Evolutionary conservation across 1,284 basidiomycete species (phyloP), one percentile per base, ranked within the genome.

Genomic region (Ganoderma lingzhi): DNA sequence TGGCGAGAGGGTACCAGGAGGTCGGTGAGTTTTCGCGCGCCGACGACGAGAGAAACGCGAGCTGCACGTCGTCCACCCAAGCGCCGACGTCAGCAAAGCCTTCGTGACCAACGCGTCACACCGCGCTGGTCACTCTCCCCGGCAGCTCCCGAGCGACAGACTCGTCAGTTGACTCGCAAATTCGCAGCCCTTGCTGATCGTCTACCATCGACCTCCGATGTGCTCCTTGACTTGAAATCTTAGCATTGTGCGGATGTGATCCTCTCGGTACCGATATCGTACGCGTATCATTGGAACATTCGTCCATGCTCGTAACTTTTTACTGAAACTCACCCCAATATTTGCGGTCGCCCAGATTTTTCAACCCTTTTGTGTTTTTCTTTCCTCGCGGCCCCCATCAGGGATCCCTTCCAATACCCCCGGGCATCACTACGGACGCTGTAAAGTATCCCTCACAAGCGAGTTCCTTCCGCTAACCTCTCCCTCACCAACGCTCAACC

Each of bases 41-140:
- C 37, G 61, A n/a, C 19, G 45, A 53, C 63, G 35, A 62, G 28
- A 65, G 59, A 44, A 37, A 56, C 32, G 63, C 32, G 63, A 56
- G 35, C 48, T 48, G 39, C 37, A 41, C 48, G 55, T 12, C 42
- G 37, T 62, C 41, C 30, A 6, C 5, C 41, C 61, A 62, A 56
- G 63, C 63, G 63, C 67, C 68, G 51, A 65, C 63, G 67, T 65
- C 68, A 65, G 68, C 68, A 69, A 65, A 55, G 61, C 51, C 17
- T 48, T 15, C 32, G 65, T 67, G 65, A 67, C 65, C 17, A 28
- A 10, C 19, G 30, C 19, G 65, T 67, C 61, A 67, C 65, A 65
- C 56, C 56, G 53, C 30, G 53, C 17, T 10, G 2, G 65, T 63
- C 61, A 66, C 65, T 23, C 17, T 41, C 9, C 45, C 45, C 60